Evolutionary conservation across 495 filamentous ascomycete genomes (phyloP), one percentile per base, ranked within the genome.

Genomic region (Alectoria sarmentosa): DNA sequence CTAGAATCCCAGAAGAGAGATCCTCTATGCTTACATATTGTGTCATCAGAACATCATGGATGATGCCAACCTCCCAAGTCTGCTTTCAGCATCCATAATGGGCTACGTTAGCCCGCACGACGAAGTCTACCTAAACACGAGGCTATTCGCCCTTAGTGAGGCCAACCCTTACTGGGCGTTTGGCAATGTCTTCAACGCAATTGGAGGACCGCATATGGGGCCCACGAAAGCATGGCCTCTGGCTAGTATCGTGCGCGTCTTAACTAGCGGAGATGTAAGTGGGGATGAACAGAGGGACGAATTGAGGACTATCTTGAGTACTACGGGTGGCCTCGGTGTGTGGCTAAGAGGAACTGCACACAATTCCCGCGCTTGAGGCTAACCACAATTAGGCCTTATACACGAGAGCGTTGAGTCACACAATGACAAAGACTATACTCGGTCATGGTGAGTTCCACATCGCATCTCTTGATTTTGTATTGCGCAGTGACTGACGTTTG

Each of bases 161-260:
- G 72, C 69, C 21, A 85, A 86, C 59, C 84, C 84, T 0, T 87
- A 85, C 70, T 86, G 77, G 69, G 82, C 83, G 71, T 70, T 72
- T 6, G 84, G 84, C 0, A 76, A 80, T 1, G 78, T 77, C 4
- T 74, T 85, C 63, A 81, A 69, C 54, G 81, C 78, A 1, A 73
- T 86, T 39, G 84, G 84, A 1, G 82, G 83, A 4, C 80, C 84
- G 21, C 84, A 87, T 60, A 69, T 76, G 9, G 80, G 83, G 1
- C 84, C 83, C 0, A 83, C 83, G 0, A 79, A 73, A 54, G 83
- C 77, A 26, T 86, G 84, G 84, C 84, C 82, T 0, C 83, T 87
- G 80, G 80, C 80, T 9, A 67, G 69, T 26, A 85, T 88, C 49
- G 82, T 83, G 36, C 79, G 78, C 23, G 78, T 86, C 26, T 65